Percentiles rank a stretch among this genome's conserved stretches.
These are phyloP conservation scores for Talaromyces marneffei DNA, from an alignment of 2,329 filamentous ascomycete genomes.

Conservation along the genomic window DNA sequence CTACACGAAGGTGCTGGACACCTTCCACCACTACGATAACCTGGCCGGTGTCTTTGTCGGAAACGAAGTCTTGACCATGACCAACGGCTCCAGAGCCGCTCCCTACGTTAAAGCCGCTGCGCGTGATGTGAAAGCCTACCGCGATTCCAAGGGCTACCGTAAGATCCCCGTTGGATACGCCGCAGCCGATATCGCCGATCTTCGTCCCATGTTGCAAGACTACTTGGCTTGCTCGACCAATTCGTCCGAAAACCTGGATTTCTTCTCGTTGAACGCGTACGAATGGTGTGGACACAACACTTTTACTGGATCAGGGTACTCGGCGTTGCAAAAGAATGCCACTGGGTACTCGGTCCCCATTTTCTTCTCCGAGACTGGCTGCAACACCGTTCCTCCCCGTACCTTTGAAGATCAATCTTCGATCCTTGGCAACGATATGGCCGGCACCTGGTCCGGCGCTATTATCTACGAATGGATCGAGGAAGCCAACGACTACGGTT, in stretches of 20 bases:
- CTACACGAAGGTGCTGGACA: constrained; percentile 68
- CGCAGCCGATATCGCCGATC: constrained; percentile 71
- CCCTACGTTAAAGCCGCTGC: constrained; percentile 79
- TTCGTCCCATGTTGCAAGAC: constrained; percentile 60
- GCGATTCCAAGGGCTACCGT: constrained; percentile 68
- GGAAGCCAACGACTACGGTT: constrained; percentile 75
- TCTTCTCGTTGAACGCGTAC: constrained; percentile 81
- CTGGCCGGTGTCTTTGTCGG: constrained; percentile 79
- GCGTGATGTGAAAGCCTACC: constrained; percentile 76
- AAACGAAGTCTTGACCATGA: constrained; percentile 65
- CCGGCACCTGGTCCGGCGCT: constrained; percentile 63
- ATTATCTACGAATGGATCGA: constrained; percentile 90
- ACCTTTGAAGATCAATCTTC: constrained; percentile 60
- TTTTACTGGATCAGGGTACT: constrained; percentile 64
- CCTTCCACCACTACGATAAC: constrained; percentile 72
- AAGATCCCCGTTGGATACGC: constrained; percentile 81
- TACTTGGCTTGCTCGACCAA: constrained; percentile 76
- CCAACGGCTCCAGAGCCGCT: constrained; percentile 56
- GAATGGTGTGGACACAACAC: constrained; percentile 62
- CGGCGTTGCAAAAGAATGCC: constrained; percentile 60
- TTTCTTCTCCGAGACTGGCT: constrained; percentile 86
- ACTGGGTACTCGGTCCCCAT: constrained; percentile 73
- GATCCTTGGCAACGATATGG: constrained; percentile 71
- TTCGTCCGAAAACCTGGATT: constrained; percentile 63
- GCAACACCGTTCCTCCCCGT: constrained; percentile 52